phyloP scores from a whole-genome alignment of 108 stramenopile species.

The Nannochloropsis salina region DNA sequence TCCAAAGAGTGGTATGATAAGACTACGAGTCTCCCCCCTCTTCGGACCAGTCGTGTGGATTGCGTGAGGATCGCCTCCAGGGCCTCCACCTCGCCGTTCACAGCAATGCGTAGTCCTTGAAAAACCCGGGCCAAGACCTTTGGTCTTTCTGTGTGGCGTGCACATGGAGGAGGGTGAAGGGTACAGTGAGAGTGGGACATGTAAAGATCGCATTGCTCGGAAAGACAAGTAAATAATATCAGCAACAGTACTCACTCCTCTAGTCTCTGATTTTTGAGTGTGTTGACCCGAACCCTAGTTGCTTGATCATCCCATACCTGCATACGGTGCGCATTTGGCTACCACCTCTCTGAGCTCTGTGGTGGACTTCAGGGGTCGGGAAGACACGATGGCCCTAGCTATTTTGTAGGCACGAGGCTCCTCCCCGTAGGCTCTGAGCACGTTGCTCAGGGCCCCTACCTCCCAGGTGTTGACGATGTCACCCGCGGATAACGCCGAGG shows the following conservation, averaged over 20 bases:
- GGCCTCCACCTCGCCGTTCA: constrained; percentile 46
- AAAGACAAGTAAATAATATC: no score
- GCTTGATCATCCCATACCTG: not conserved
- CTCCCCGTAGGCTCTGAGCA: not conserved
- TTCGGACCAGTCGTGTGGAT: constrained; percentile 24
- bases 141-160: not conserved
- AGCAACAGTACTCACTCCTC: no score
- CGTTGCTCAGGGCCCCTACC: not conserved
- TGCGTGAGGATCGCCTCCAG: constrained; percentile 39
- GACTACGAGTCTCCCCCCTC: constrained; percentile 39
- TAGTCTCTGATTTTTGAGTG: no score
- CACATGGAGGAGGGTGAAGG: not conserved
- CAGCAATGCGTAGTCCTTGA: constrained; percentile 33
- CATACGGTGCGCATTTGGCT: constrained; percentile 23
- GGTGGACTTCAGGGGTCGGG: constrained; percentile 36
- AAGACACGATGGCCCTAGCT: constrained; percentile 38
- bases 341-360: constrained; percentile 40
- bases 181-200: no score
- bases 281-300: no score
- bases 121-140: constrained; percentile 49
- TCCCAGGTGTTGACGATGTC: constrained; percentile 15
- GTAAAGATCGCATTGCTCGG: no score
- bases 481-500: not conserved
- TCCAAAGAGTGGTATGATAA: constrained; percentile 50
- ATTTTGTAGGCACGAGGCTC: constrained; percentile 22